Base-by-base conservation (phyloP, 2,329 filamentous ascomycete species). In the Setomelanomma holmii region DNA sequence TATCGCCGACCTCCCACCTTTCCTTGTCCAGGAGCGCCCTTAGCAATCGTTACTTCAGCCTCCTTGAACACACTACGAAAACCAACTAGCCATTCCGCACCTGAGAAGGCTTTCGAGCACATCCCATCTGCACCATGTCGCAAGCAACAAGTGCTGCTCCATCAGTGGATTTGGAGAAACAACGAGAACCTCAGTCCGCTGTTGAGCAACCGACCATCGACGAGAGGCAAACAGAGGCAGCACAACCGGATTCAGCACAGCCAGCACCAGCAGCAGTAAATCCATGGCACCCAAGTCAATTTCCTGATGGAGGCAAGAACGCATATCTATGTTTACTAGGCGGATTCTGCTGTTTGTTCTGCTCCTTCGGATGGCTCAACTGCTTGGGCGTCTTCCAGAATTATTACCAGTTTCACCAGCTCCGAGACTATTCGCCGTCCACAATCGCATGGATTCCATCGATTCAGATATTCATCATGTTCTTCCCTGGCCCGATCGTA, bases 401-500 rank as follows among this genome's bases (percentile, higher is more conserved):
- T 21, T 82, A 81, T 64, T 82, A 82, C 56, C 64, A 76, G 24
- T 64, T 57, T 1, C 67, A 80, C 43, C 76, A 78, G 40, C 71
- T 82, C 1, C 58, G 43, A 4, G 51, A 72, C 1, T 71, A 78
- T 40, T 71, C 74, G 1, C 54, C 76, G 0, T 75, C 72, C 5
- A 75, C 69, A 5, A 73, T 82, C 17, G 65, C 78, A 5, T 82
- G 79, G 79, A 81, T 80, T 12, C 66, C 77, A 1, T 78, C 78
- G 0, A 60, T 65, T 10, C 68, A 80, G 45, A 70, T 75, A 7
- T 80, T 79, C 55, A 69, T 80, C 60, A 79, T 88, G 77, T 82
- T 83, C 38, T 34, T 66, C 4, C 61, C 81, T 56, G 86, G 86
- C 0, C 85, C 86, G 0, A 61, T 89, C 6, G 80, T 86, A n/a